Conservation (phyloP, 768 basidiomycete species). For the Trametes maxima region DNA sequence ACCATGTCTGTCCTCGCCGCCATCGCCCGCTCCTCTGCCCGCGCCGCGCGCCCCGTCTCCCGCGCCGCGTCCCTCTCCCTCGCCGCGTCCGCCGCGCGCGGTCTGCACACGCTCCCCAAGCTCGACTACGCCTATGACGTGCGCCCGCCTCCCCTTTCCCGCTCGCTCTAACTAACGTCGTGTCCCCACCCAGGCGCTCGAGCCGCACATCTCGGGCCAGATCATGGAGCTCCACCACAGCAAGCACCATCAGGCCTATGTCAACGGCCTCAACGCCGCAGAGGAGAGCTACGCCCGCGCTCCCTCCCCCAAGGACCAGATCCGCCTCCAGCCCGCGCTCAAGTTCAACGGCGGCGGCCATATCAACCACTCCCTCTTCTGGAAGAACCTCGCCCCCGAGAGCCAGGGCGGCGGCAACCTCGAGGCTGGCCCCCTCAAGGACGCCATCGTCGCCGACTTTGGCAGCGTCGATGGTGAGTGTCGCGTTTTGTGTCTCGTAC, state of each 20-base stretch:
- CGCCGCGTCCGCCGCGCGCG: conserved; percentile 36
- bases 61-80: conserved; percentile 47
- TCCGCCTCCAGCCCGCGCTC: conserved; percentile 86
- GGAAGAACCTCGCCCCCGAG: conserved; percentile 84
- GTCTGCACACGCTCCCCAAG: conserved; percentile 73
- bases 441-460: conserved; percentile 75
- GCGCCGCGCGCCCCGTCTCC: conserved; percentile 40
- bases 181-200: conserved; percentile 55
- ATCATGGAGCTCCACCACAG: conserved; percentile 96
- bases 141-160: conserved; percentile 27
- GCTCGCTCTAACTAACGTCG: not conserved
- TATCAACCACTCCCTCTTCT: conserved; percentile 96
- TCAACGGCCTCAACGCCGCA: conserved; percentile 89
- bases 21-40: conserved; percentile 24
- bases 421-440: conserved; percentile 62
- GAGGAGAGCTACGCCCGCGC: conserved; percentile 75
- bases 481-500: not conserved
- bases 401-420: conserved; percentile 55
- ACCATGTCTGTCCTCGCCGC: conserved; percentile 25
- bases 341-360: conserved; percentile 98
- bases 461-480: conserved; percentile 65
- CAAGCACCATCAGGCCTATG: conserved; percentile 96
- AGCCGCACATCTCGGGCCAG: conserved; percentile 89
- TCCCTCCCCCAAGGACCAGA: conserved; percentile 71
- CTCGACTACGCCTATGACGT: conserved; percentile 84